Base-by-base conservation (phyloP, 441 rosid species). In the Lepidium campestre region DNA sequence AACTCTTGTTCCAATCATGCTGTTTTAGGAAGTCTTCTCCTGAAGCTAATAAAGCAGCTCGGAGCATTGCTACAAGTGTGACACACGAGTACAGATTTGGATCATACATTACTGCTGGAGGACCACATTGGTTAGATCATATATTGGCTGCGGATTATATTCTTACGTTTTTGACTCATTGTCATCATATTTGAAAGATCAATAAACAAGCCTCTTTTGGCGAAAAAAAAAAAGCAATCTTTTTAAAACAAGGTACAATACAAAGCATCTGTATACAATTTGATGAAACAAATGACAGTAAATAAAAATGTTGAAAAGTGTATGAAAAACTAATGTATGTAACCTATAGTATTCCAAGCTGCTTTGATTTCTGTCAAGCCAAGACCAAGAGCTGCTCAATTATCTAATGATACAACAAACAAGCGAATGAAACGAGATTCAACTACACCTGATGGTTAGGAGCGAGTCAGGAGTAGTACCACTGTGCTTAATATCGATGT, bases 371-470 rank as follows among this genome's bases (percentile, higher is more conserved):
- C 56, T 31, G 17, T 17, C 0, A 54, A 53, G 10, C 18, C 15
- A 36, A 45, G 14, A 35, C 47, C 49, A 45, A 54, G 63, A 70
- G 64, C 69, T 10, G 22, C 15, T 25, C 25, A 62, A 45, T 20
- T 29, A 4, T 62, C 69, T 62, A 62, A 46, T 62, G 64, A 71
- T 46, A 45, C 69, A 70, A 71, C 48, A 57, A 55, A 58, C 40
- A 45, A 10, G 6, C 4, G 34, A 42, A 41, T 10, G 62, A 56
- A 45, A 35, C 55, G 15, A 37, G 10, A 10, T 47, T 11, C 42
- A 70, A 61, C 74, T 44, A 62, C 56, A 53, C 41, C 74, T 62
- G 56, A 53, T 44, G 29, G 62, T 60, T n/a, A 44, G 29, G 53
- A 31, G 2, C 41, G 23, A 55, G 53, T 40, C 27, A 54, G 32